Percentiles rank a stretch among this genome's conserved stretches.
Conservation (phyloP, 371 early-diverging fungal species). For the Parasitella parasitica region DNA sequence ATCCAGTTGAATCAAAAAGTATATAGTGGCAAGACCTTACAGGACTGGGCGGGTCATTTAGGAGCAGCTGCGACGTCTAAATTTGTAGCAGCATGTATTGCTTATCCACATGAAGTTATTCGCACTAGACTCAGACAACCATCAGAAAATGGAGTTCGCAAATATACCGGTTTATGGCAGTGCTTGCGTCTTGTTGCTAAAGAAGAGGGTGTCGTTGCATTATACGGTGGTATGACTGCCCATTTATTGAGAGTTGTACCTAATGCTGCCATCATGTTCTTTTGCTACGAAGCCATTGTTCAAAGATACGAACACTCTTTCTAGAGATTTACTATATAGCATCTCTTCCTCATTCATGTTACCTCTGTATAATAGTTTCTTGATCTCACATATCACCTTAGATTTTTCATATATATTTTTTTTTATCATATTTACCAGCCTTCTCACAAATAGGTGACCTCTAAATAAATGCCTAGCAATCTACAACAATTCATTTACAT, state of each 20-base stretch:
- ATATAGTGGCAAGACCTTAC: conserved; percentile 37
- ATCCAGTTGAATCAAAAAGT: conserved; percentile 2
- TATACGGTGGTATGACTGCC: conserved; percentile 95
- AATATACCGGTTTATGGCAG: conserved; percentile 82
- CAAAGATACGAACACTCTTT: conserved; percentile 42
- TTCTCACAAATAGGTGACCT: not conserved
- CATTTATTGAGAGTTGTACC: conserved; percentile 95
- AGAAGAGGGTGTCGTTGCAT: conserved; percentile 85
- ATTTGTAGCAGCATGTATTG: conserved; percentile 81
- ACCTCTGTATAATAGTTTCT: not conserved
- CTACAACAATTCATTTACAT: not conserved
- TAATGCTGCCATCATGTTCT: conserved; percentile 95
- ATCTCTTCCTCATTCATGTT: not conserved
- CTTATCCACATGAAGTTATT: conserved; percentile 87
- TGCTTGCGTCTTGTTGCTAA: conserved; percentile 67
- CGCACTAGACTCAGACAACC: conserved; percentile 84
- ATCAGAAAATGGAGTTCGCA: conserved; percentile 56
- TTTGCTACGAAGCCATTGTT: conserved; percentile 86
- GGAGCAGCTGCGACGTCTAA: conserved; percentile 89
- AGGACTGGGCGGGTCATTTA: conserved; percentile 75
- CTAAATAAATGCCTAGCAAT: not conserved
- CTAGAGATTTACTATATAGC: not conserved
- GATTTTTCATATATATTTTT: not conserved
- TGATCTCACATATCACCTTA: not conserved
- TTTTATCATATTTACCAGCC: too few species aligned